These are phyloP conservation scores for Albizia julibrissin DNA, from an alignment of 306 rosid genomes.

Conservation along the genomic window DNA sequence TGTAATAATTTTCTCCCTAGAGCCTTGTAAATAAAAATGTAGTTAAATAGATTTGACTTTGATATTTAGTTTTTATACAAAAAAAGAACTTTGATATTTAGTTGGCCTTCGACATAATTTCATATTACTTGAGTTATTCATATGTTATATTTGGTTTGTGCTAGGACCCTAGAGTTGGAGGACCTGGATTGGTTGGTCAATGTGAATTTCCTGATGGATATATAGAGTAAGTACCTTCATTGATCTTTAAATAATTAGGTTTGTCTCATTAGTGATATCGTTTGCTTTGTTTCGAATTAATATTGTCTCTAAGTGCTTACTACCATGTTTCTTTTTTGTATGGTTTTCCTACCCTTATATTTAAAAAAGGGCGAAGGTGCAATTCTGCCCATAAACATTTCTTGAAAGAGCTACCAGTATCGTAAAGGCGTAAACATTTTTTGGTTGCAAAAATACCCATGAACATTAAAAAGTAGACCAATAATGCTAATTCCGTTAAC, in stretches of 20 bases:
- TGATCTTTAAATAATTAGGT: conserved; percentile 4
- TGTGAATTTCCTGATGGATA: conserved; percentile 80
- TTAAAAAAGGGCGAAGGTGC: too few relatives aligned
- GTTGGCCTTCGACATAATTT: neutral
- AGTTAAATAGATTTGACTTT: neutral
- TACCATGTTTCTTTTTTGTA: neutral
- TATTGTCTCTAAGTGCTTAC: neutral
- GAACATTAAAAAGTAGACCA: too few relatives aligned
- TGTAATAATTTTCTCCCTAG: neutral
- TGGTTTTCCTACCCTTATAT: neutral
- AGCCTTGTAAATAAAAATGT: neutral
- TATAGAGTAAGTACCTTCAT: conserved; percentile 62
- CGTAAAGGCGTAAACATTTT: too few relatives aligned
- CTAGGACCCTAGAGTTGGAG: conserved; percentile 86
- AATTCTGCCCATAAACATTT: too few relatives aligned
- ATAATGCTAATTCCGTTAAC: too few relatives aligned
- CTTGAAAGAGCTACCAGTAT: too few relatives aligned
- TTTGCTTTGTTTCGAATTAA: conserved; percentile 11
- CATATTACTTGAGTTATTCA: conserved; percentile 9
- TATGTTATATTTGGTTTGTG: conserved; percentile 28
- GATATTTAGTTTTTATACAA: neutral
- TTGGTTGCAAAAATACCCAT: too few relatives aligned
- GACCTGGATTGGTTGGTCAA: conserved; percentile 86
- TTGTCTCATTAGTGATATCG: neutral
- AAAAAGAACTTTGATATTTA: neutral